Evolutionary conservation across 177 flowering plant species (phyloP).

Genomic region (Vitis hybrid): DNA sequence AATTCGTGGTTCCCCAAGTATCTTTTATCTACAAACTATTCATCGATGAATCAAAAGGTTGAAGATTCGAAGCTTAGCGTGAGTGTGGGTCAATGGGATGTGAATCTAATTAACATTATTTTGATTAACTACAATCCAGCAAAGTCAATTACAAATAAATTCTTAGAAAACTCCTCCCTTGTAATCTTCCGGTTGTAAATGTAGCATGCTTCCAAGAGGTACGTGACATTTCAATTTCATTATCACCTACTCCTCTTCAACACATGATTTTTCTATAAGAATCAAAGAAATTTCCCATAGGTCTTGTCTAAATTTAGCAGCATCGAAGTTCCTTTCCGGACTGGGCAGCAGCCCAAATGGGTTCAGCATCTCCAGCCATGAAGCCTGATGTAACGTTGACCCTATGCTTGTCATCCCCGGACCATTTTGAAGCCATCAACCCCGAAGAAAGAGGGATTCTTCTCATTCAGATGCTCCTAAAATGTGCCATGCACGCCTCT

Average conservation of each 20-base stretch:
- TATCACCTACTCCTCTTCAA: slow-evolving; percentile 8
- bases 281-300: neutral
- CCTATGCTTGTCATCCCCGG: slow-evolving; percentile 17
- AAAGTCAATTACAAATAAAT: too few relatives aligned
- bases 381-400: slow-evolving; percentile 22
- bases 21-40: too few relatives aligned
- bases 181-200: slow-evolving; percentile 4
- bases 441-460: slow-evolving; percentile 37
- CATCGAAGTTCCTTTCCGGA: neutral
- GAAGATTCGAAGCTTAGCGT: too few relatives aligned
- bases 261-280: slow-evolving; percentile 1
- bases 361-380: slow-evolving; percentile 12
- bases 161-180: neutral
- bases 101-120: too few relatives aligned
- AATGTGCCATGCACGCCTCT: slow-evolving; percentile 36
- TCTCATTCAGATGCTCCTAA: slow-evolving; percentile 37
- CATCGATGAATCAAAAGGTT: too few relatives aligned
- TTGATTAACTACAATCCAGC: too few relatives aligned
- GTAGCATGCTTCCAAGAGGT: slow-evolving; percentile 3
- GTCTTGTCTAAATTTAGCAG: neutral
- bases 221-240: neutral
- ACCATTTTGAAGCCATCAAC: slow-evolving; percentile 16
- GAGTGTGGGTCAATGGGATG: too few relatives aligned
- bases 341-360: slow-evolving; percentile 11
- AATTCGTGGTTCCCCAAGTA: too few relatives aligned